Percentiles rank a stretch among this genome's conserved stretches.
phyloP scores from a whole-genome alignment of 495 filamentous ascomycete genomes.

The Lasiosphaeria hispida region DNA sequence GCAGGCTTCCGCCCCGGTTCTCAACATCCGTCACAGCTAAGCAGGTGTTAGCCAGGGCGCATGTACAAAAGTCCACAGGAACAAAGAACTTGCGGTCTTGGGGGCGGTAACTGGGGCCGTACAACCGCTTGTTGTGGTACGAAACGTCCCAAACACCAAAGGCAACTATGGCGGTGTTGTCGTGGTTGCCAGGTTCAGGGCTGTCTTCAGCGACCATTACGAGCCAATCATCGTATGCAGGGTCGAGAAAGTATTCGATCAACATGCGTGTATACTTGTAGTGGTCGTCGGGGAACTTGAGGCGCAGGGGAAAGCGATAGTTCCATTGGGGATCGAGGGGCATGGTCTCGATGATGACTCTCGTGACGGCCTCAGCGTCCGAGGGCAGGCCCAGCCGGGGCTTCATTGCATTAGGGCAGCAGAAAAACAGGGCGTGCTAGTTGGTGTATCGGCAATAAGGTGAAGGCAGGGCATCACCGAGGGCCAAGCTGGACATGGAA shows the following conservation, averaged over 20 bases:
- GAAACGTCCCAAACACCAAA: slow-evolving; percentile 38
- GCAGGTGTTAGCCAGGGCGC: background rate
- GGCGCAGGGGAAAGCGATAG: slow-evolving; percentile 36
- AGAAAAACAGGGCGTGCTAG: background rate
- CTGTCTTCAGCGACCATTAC: slow-evolving; percentile 37
- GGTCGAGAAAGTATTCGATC: slow-evolving; percentile 35
- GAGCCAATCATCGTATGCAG: slow-evolving; percentile 31
- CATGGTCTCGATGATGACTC: slow-evolving; percentile 35
- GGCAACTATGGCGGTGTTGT: slow-evolving; percentile 18
- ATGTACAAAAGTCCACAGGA: background rate
- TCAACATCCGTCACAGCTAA: slow-evolving; percentile 28
- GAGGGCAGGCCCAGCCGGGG: slow-evolving; percentile 24
- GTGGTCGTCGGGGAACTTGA: slow-evolving; percentile 33
- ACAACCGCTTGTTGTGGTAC: slow-evolving; percentile 28
- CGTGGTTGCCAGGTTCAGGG: slow-evolving; percentile 17
- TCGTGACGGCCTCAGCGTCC: slow-evolving; percentile 36
- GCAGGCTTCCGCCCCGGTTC: slow-evolving; percentile 24
- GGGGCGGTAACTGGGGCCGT: slow-evolving; percentile 29
- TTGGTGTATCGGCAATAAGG: background rate
- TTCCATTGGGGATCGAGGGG: slow-evolving; percentile 40
- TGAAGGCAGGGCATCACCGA: background rate
- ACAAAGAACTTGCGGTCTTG: slow-evolving; percentile 30
- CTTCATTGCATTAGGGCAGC: slow-evolving; percentile 20
- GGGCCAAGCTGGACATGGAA: background rate
- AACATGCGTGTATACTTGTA: slow-evolving; percentile 35